Evolutionary conservation across 2,329 filamentous ascomycete genomes (phyloP).

Genomic region (Colletotrichum kahawae): DNA sequence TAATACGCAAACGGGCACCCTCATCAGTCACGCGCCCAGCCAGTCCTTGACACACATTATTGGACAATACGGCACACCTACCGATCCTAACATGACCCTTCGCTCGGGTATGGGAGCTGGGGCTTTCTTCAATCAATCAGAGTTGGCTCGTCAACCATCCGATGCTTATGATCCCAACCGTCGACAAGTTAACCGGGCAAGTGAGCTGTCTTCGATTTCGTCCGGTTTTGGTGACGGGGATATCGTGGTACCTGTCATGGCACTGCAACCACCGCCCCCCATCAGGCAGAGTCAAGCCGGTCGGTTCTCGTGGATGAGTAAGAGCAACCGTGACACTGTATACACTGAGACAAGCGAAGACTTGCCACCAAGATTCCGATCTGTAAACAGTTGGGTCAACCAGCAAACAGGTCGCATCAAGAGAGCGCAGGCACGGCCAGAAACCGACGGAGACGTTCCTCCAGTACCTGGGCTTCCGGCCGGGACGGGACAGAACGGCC

Average conservation of each 20-base stretch:
- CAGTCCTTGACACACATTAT: constrained; percentile 12
- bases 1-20: constrained; percentile 24
- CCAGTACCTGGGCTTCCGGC: constrained; percentile 42
- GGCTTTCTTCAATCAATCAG: constrained; percentile 43
- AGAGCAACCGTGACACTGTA: constrained; percentile 51
- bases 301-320: constrained; percentile 42
- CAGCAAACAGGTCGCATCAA: constrained; percentile 64
- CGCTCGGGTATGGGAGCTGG: constrained; percentile 40
- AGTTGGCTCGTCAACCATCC: constrained; percentile 39
- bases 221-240: constrained; percentile 70
- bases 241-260: constrained; percentile 48
- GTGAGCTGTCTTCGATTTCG: constrained; percentile 64
- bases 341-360: constrained; percentile 61
- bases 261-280: constrained; percentile 18
- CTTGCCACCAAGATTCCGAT: constrained; percentile 59
- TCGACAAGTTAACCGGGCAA: constrained; percentile 45
- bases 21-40: constrained; percentile 14
- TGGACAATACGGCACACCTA: constrained; percentile 8
- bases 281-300: constrained; percentile 20
- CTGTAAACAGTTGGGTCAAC: constrained; percentile 67
- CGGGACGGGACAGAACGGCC: constrained; percentile 34
- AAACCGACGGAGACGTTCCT: constrained; percentile 37
- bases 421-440: constrained; percentile 46
- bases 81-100: constrained; percentile 31
- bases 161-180: constrained; percentile 38